These are phyloP conservation scores for Xerocomus spinulosus DNA, from an alignment of 768 basidiomycete species.

Conservation along the genomic window DNA sequence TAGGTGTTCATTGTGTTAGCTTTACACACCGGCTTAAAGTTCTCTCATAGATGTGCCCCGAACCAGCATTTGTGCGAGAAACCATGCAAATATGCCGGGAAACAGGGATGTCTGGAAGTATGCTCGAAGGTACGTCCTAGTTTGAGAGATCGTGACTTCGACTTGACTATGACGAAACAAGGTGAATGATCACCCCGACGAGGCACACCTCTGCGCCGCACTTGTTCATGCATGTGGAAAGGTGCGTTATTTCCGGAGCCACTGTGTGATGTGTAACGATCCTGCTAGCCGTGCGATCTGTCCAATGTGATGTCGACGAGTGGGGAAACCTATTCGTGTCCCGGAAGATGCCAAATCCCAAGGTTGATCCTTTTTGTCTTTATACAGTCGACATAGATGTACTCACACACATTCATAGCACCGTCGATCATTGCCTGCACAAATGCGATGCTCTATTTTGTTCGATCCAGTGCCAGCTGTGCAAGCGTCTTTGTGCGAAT, in stretches of 20 bases:
- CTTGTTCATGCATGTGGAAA: conserved; percentile 50
- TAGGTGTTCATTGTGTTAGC: conserved; percentile 21
- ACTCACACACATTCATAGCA: conserved; percentile 39
- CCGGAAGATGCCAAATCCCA: conserved; percentile 38
- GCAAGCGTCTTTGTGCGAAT: conserved; percentile 47
- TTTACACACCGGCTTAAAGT: neutral
- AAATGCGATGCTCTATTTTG: conserved; percentile 49
- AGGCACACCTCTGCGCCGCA: conserved; percentile 51
- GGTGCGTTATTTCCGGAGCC: conserved; percentile 32
- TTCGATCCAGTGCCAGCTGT: conserved; percentile 50
- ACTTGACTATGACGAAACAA: conserved; percentile 33
- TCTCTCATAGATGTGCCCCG: conserved; percentile 43
- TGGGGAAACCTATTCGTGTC: conserved; percentile 38
- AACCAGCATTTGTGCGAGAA: conserved; percentile 53
- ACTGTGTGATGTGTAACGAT: neutral
- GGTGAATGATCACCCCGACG: conserved; percentile 45
- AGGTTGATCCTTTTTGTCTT: conserved; percentile 27
- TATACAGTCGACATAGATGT: neutral
- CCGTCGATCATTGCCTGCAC: conserved; percentile 43
- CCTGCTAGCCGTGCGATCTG: conserved; percentile 40
- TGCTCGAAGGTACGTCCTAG: conserved; percentile 44
- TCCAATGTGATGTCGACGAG: conserved; percentile 20
- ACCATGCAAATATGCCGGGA: conserved; percentile 41
- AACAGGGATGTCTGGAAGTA: conserved; percentile 45
- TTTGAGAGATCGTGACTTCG: conserved; percentile 32